phyloP scores from a whole-genome alignment of 768 basidiomycete genomes.

The Psilocybe subaeruginosa region DNA sequence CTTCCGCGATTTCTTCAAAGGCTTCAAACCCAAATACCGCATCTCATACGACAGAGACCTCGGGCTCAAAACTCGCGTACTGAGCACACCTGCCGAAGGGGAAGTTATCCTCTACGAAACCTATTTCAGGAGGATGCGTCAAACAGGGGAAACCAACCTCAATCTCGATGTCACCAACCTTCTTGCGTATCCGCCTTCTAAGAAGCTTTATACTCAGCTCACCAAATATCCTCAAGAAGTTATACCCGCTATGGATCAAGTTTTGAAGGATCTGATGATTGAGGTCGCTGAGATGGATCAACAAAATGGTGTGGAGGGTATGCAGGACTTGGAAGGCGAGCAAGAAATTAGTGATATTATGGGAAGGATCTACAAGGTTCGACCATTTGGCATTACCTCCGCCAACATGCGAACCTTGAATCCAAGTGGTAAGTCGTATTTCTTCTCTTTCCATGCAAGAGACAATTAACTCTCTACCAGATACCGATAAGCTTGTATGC shows the following conservation, averaged over 20 bases:
- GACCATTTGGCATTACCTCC: conserved; percentile 83
- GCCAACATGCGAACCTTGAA: conserved; percentile 97
- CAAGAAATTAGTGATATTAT: conserved; percentile 90
- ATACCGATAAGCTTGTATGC: conserved; percentile 96
- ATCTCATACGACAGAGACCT: conserved; percentile 68
- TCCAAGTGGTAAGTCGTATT: conserved; percentile 70
- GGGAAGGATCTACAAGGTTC: conserved; percentile 86
- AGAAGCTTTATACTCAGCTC: conserved; percentile 83
- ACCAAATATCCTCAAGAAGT: conserved; percentile 97
- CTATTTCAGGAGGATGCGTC: conserved; percentile 84
- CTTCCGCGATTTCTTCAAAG: conserved; percentile 86
- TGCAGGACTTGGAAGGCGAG: conserved; percentile 75
- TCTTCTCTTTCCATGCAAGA: neutral
- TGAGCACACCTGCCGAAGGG: conserved; percentile 65
- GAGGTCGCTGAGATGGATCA: conserved; percentile 85
- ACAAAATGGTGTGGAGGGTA: conserved; percentile 68
- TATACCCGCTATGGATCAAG: conserved; percentile 96
- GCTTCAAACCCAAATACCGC: conserved; percentile 94
- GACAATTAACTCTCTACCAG: conserved; percentile 40
- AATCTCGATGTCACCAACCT: conserved; percentile 91
- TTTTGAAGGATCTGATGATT: conserved; percentile 91
- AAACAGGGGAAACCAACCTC: conserved; percentile 90
- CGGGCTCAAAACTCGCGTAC: conserved; percentile 50
- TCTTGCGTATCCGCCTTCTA: conserved; percentile 80
- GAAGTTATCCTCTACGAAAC: conserved; percentile 76